phyloP scores from a whole-genome alignment of 768 basidiomycete species.

The Trametes punicea region DNA sequence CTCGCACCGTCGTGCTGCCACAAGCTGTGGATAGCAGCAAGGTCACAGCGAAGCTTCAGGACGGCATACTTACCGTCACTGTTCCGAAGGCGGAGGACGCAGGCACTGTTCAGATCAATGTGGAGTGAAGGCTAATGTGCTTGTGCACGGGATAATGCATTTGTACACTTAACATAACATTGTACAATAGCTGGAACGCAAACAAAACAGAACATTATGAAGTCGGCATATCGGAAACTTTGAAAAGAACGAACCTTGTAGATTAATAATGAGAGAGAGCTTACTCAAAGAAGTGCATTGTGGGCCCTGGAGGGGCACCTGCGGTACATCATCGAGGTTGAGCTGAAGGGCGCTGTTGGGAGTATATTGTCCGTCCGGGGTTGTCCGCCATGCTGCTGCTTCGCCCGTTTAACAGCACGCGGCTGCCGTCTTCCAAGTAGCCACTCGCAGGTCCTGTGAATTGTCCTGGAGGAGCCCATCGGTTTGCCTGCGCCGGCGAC shows the following conservation, averaged over 20 bases:
- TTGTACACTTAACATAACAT: too few species aligned
- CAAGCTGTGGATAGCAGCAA: slow-evolving; percentile 53
- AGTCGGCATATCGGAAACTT: too few species aligned
- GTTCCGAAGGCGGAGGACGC: slow-evolving; percentile 61
- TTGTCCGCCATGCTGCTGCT: slow-evolving; percentile 19
- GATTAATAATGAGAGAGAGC: not conserved
- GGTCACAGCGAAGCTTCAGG: slow-evolving; percentile 60
- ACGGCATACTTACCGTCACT: slow-evolving; percentile 66
- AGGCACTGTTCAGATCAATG: slow-evolving; percentile 46
- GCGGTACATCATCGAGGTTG: slow-evolving; percentile 9
- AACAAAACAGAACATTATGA: too few species aligned
- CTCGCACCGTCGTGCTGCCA: slow-evolving; percentile 71
- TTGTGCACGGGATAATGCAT: slow-evolving; percentile 2
- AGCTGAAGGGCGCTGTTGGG: slow-evolving; percentile 20
- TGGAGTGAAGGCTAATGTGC: slow-evolving; percentile 28
- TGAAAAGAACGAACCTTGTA: not conserved
- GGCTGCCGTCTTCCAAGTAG: slow-evolving; percentile 19
- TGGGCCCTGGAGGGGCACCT: too few species aligned
- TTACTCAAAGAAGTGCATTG: not conserved
- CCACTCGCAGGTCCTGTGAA: slow-evolving; percentile 23
- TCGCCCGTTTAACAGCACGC: not conserved
- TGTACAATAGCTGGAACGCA: slow-evolving; percentile 12
- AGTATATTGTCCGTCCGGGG: slow-evolving; percentile 30
- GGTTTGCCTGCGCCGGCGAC: not conserved
- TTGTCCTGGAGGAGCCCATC: slow-evolving; percentile 2